Evolutionary conservation across 192 early-diverging fungal species (phyloP).

Genomic region (Backusella westeae): DNA sequence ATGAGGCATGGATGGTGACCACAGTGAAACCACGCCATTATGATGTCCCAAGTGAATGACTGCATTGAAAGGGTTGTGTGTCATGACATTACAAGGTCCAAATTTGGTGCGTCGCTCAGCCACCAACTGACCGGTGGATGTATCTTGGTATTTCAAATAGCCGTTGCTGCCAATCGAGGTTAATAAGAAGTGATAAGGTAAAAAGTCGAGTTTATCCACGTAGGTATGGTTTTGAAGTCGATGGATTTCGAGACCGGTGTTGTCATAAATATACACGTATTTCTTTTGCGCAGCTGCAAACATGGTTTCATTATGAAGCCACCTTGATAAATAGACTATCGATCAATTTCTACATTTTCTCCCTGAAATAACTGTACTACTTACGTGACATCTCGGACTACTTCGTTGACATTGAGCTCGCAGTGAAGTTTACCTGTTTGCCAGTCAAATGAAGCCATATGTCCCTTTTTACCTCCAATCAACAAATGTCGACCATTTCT

Average conservation of each 20-base stretch:
- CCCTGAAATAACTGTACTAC: conserved; percentile 5
- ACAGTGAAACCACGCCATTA: conserved; percentile 87
- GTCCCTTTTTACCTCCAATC: conserved; percentile 79
- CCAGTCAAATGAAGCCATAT: conserved; percentile 93
- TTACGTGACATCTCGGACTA: conserved; percentile 82
- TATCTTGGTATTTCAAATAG: conserved; percentile 89
- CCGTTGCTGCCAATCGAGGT: conserved; percentile 80
- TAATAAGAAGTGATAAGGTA: conserved; percentile 92
- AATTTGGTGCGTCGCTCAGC: conserved; percentile 75
- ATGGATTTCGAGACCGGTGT: conserved; percentile 87
- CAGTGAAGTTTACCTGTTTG: conserved; percentile 67
- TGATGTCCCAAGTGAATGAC: conserved; percentile 89
- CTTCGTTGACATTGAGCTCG: conserved; percentile 88
- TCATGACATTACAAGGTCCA: conserved; percentile 80
- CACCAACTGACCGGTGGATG: conserved; percentile 84
- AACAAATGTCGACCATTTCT: conserved; percentile 77
- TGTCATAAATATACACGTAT: conserved; percentile 93
- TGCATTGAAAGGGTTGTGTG: conserved; percentile 89
- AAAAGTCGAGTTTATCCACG: conserved; percentile 80
- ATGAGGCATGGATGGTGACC: conserved; percentile 80
- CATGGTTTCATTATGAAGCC: conserved; percentile 94
- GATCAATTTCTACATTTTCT: neutral
- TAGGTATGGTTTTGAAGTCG: conserved; percentile 80
- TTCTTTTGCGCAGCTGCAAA: conserved; percentile 96
- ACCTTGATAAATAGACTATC: conserved; percentile 38